Conservation (phyloP, 768 basidiomycete species). For the Mrakia blollopis region DNA sequence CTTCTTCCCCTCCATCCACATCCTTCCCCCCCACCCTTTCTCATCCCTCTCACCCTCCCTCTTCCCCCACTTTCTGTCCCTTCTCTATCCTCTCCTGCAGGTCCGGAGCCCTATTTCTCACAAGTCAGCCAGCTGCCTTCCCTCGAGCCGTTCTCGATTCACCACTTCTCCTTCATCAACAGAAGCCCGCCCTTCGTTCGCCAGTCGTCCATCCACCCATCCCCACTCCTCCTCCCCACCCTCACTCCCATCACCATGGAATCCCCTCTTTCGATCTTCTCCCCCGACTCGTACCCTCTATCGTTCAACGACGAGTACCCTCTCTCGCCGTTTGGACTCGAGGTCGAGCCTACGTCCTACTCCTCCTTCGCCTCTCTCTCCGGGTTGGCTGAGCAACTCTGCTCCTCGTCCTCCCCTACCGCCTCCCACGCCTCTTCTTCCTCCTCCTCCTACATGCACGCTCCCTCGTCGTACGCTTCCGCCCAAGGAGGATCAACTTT, state of each 20-base stretch:
- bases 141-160: neutral
- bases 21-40: neutral
- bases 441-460: neutral
- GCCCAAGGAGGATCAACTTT: neutral
- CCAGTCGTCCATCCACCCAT: neutral
- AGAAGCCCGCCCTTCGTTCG: neutral
- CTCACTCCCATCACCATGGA: neutral
- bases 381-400: neutral
- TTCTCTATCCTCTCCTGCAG: neutral
- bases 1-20: neutral
- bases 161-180: neutral
- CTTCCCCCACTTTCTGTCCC: too few relatives aligned
- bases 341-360: neutral
- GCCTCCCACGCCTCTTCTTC: neutral
- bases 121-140: neutral
- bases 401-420: neutral
- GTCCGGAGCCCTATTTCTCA: neutral
- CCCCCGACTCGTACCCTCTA: neutral
- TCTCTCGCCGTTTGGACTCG: neutral
- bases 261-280: neutral
- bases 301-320: neutral
- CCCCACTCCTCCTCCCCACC: neutral
- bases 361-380: constrained; percentile 2
- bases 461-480: neutral
- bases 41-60: neutral